Percentiles rank a stretch among this genome's conserved stretches.
These are phyloP conservation scores for Starmera stellimalicola DNA, from an alignment of 1,139 yeast species.

Conservation along the genomic window DNA sequence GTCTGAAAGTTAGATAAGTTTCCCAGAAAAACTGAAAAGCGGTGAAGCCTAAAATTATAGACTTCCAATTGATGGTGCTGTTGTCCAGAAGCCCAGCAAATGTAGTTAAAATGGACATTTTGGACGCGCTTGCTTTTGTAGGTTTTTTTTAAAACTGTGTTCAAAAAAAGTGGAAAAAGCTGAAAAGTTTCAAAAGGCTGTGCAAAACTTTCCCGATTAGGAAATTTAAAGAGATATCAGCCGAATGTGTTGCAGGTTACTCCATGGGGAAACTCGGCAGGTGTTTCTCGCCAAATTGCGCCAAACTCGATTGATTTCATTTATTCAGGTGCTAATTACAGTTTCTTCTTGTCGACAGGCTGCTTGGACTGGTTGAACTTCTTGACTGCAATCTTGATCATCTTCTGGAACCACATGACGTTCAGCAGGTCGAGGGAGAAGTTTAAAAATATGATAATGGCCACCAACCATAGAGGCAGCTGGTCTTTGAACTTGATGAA, in stretches of 20 bases:
- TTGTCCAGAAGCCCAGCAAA: conserved; percentile 35
- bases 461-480: conserved; percentile 34
- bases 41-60: conserved; percentile 63
- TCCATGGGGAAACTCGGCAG: too few relatives aligned
- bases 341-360: conserved; percentile 7
- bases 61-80: conserved; percentile 70
- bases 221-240: too few relatives aligned
- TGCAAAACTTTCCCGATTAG: too few relatives aligned
- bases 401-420: conserved; percentile 59
- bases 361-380: conserved; percentile 23
- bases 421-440: conserved; percentile 58
- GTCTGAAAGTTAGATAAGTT: conserved; percentile 65
- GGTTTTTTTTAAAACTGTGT: too few relatives aligned
- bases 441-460: conserved; percentile 48
- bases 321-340: not conserved
- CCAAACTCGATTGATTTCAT: too few relatives aligned
- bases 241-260: too few relatives aligned
- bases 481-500: conserved; percentile 28
- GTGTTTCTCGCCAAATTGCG: too few relatives aligned
- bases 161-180: too few relatives aligned
- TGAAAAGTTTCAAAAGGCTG: too few relatives aligned
- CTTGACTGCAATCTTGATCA: conserved; percentile 66
- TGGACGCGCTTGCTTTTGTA: too few relatives aligned
- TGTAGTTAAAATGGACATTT: conserved; percentile 21
- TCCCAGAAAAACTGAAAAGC: conserved; percentile 70